Percentiles rank a stretch among this genome's conserved stretches.
These are phyloP conservation scores for Aphanocladium album DNA, from an alignment of 2,329 filamentous ascomycete genomes.

Conservation along the genomic window DNA sequence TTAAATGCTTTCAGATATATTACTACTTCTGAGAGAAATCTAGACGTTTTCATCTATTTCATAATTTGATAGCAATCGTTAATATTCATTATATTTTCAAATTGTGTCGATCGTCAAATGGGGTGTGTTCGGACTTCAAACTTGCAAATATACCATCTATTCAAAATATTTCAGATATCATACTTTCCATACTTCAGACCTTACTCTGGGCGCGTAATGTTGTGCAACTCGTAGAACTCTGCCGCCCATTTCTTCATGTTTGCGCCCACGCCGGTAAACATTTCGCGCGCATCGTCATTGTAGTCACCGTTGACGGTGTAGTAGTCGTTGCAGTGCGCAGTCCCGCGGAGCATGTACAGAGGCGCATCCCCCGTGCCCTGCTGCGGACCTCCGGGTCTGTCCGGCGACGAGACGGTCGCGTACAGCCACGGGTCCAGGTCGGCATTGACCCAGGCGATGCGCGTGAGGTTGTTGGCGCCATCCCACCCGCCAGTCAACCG, in stretches of 20 bases:
- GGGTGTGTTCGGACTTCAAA: too few relatives aligned
- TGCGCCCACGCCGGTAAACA: conserved; percentile 48
- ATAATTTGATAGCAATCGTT: too few relatives aligned
- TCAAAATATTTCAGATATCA: too few relatives aligned
- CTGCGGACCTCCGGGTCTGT: conserved; percentile 19
- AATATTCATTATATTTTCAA: too few relatives aligned
- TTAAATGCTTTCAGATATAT: too few relatives aligned
- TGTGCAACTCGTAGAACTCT: conserved; percentile 40
- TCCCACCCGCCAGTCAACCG: conserved; percentile 8
- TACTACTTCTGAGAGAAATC: too few relatives aligned
- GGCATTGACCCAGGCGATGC: conserved; percentile 10
- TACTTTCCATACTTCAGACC: background rate
- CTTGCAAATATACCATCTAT: too few relatives aligned
- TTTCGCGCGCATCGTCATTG: conserved; percentile 49
- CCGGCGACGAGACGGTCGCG: conserved; percentile 5
- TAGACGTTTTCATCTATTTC: too few relatives aligned
- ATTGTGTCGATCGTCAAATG: too few relatives aligned
- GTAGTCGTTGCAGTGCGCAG: conserved; percentile 54
- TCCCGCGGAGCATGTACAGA: conserved; percentile 29
- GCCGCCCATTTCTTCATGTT: conserved; percentile 60
- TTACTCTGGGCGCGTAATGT: background rate
- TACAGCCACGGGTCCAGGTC: conserved; percentile 10
- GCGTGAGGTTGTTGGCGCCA: conserved; percentile 1
- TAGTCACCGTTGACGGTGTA: conserved; percentile 60
- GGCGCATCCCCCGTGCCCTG: conserved; percentile 44